Evolutionary conservation across 202 grass and related monocot genomes (phyloP).

Genomic region (Carex sylvatica): DNA sequence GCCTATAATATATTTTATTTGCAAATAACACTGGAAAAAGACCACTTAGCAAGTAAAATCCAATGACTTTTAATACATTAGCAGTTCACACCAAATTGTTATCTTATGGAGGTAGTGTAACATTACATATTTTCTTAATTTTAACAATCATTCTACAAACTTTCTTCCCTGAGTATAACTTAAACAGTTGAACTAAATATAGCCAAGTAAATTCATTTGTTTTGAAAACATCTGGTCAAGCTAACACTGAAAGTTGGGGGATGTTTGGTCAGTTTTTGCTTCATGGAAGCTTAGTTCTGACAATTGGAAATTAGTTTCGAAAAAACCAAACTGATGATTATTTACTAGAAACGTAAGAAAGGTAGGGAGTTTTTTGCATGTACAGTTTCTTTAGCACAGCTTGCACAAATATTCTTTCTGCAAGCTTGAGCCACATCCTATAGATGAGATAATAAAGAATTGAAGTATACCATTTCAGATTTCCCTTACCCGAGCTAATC

Average conservation of each 20-base stretch:
- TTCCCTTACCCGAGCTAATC: constrained; percentile 88
- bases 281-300: neutral
- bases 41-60: neutral
- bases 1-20: neutral
- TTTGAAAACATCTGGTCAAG: neutral
- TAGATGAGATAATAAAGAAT: constrained; percentile 15
- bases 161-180: neutral
- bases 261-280: neutral
- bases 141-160: neutral
- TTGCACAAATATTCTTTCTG: neutral
- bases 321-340: constrained; percentile 7
- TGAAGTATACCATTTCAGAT: constrained; percentile 18
- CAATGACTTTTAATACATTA: neutral
- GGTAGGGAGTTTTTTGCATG: neutral
- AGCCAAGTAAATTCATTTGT: constrained; percentile 1
- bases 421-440: neutral
- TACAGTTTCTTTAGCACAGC: neutral
- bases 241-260: neutral
- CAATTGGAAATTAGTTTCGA: neutral
- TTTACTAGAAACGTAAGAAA: neutral
- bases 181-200: neutral
- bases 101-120: neutral
- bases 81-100: neutral
- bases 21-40: neutral
- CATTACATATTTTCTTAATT: neutral